These are phyloP conservation scores for Pleurotus djamor DNA, from an alignment of 768 basidiomycete genomes.

Conservation along the genomic window DNA sequence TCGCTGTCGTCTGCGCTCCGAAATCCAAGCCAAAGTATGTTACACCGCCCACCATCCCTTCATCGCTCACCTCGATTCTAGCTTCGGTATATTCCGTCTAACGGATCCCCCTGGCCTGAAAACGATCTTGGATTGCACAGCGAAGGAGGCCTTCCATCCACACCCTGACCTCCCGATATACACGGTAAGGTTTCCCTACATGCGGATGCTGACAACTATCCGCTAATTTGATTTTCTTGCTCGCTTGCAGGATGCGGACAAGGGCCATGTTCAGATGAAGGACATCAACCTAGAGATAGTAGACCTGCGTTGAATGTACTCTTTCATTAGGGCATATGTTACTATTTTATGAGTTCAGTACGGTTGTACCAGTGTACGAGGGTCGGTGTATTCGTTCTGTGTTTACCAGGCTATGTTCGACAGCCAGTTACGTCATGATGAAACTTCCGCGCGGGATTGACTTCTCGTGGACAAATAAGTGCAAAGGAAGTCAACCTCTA, in stretches of 20 bases:
- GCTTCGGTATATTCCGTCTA: slow-evolving; percentile 87
- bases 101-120: slow-evolving; percentile 86
- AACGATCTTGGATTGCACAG: slow-evolving; percentile 64
- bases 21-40: slow-evolving; percentile 71
- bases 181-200: slow-evolving; percentile 53
- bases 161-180: slow-evolving; percentile 85
- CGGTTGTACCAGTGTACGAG: too few species aligned
- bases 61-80: slow-evolving; percentile 20
- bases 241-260: slow-evolving; percentile 69
- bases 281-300: slow-evolving; percentile 77
- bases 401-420: too few species aligned
- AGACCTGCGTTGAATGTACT: slow-evolving; percentile 56
- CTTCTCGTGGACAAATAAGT: not conserved
- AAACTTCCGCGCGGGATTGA: not conserved
- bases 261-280: slow-evolving; percentile 80
- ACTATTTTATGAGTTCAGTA: too few species aligned
- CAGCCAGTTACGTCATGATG: not conserved
- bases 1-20: slow-evolving; percentile 91
- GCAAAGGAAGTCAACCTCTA: not conserved
- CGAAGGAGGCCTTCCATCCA: slow-evolving; percentile 81
- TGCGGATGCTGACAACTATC: not conserved
- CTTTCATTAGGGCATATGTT: not conserved
- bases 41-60: not conserved
- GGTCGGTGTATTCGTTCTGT: too few species aligned
- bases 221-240: slow-evolving; percentile 1